These are phyloP conservation scores for Cyclotella atomus DNA, from an alignment of 108 stramenopile genomes.

Conservation along the genomic window DNA sequence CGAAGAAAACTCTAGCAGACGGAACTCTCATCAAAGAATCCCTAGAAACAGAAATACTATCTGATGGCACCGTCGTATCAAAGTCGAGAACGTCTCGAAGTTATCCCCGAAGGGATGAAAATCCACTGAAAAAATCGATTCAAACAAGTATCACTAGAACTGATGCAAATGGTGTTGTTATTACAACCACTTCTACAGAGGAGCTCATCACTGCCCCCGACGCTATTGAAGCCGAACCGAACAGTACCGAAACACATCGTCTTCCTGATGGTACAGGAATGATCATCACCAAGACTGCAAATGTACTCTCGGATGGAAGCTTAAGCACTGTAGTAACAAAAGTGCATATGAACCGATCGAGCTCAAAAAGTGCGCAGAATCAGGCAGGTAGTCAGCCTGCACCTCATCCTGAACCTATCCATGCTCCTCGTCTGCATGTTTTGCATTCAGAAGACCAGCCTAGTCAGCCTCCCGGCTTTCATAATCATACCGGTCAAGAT, in stretches of 20 bases:
- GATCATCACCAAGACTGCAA: neutral
- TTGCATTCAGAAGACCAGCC: no score
- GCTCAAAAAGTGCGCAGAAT: neutral
- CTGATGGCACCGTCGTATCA: no score
- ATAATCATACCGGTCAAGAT: neutral
- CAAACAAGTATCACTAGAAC: neutral
- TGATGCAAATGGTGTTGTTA: neutral
- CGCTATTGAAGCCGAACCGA: neutral
- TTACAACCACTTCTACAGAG: no score
- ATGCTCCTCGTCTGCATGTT: no score
- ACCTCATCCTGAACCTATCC: neutral
- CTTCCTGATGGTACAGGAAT: conserved; percentile 4
- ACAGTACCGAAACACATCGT: neutral
- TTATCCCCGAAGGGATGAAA: no score
- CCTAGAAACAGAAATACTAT: no score
- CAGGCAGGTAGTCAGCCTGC: no score
- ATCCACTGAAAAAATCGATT: neutral
- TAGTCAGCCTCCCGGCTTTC: neutral
- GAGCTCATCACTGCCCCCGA: neutral
- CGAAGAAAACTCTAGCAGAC: no score
- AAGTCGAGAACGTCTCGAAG: no score
- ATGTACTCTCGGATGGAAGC: neutral
- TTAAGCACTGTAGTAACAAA: neutral
- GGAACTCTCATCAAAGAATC: no score
- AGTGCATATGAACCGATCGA: neutral